Conservation (phyloP, 106 monocot species). For the Cymbidium sinense region DNA sequence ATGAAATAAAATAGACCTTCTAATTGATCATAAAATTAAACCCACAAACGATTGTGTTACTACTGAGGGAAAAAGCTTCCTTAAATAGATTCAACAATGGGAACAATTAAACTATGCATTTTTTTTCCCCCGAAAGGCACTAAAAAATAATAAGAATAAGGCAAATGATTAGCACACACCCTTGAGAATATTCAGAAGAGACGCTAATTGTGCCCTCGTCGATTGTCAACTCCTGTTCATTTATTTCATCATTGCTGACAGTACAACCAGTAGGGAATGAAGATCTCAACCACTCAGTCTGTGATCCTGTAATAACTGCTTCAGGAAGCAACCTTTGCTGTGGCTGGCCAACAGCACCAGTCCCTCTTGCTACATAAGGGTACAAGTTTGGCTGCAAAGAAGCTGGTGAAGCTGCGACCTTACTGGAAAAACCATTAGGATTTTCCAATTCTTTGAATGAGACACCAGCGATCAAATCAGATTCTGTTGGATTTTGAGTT, state of each 20-base stretch:
- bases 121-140: not conserved
- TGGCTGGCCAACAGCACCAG: constrained; percentile 12
- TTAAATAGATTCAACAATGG: not conserved
- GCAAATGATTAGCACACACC: constrained; percentile 27
- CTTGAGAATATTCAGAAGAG: constrained; percentile 74
- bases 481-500: constrained; percentile 25
- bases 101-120: not conserved
- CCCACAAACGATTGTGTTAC: not conserved
- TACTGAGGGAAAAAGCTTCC: not conserved
- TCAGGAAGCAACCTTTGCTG: constrained; percentile 32
- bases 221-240: constrained; percentile 52
- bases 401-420: constrained; percentile 12
- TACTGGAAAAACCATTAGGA: constrained; percentile 24
- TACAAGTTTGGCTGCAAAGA: constrained; percentile 27
- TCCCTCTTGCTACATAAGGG: constrained; percentile 19
- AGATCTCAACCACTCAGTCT: constrained; percentile 49
- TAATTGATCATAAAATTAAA: not conserved
- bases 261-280: constrained; percentile 23
- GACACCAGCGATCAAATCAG: constrained; percentile 24
- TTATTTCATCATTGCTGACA: constrained; percentile 24
- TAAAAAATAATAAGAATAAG: not conserved
- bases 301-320: constrained; percentile 28
- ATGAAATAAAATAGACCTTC: no score
- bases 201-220: constrained; percentile 76
- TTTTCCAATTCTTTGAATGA: constrained; percentile 35